phyloP scores from a whole-genome alignment of 768 basidiomycete species.

The Amanita rimosa region DNA sequence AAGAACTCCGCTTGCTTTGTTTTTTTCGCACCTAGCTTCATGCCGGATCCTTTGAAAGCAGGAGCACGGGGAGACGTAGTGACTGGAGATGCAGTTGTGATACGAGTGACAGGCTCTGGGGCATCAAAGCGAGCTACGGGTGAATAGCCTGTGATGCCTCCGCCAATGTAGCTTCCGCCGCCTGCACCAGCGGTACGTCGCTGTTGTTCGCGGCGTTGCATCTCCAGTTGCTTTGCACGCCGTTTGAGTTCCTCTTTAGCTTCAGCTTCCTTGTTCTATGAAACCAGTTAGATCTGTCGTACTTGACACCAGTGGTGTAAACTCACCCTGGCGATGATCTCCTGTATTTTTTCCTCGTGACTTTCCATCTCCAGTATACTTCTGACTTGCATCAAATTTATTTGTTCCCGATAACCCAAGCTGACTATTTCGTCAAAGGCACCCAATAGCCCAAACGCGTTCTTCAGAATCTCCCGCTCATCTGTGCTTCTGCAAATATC shows the following conservation, averaged over 20 bases:
- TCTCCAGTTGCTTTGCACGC: constrained; percentile 93
- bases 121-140: constrained; percentile 58
- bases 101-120: constrained; percentile 34
- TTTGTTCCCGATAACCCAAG: constrained; percentile 74
- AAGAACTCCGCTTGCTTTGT: constrained; percentile 80
- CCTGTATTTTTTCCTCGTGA: constrained; percentile 92
- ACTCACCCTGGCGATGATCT: constrained; percentile 89
- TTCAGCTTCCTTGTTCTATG: constrained; percentile 95
- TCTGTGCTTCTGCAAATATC: constrained; percentile 82
- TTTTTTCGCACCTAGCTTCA: constrained; percentile 95
- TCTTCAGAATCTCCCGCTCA: constrained; percentile 81
- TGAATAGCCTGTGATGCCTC: constrained; percentile 54
- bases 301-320: not conserved
- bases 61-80: constrained; percentile 47
- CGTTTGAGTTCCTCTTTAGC: constrained; percentile 99
- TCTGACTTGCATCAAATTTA: constrained; percentile 70
- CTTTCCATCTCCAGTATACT: constrained; percentile 82
- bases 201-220: constrained; percentile 94
- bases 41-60: constrained; percentile 88
- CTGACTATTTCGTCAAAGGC: constrained; percentile 97
- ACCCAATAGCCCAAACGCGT: constrained; percentile 86
- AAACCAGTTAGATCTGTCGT: not conserved
- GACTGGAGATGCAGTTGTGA: constrained; percentile 25
- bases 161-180: constrained; percentile 49
- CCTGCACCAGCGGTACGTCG: constrained; percentile 46